These are phyloP conservation scores for Ceratocystis destructans DNA, from an alignment of 2,329 filamentous ascomycete genomes.

Conservation along the genomic window DNA sequence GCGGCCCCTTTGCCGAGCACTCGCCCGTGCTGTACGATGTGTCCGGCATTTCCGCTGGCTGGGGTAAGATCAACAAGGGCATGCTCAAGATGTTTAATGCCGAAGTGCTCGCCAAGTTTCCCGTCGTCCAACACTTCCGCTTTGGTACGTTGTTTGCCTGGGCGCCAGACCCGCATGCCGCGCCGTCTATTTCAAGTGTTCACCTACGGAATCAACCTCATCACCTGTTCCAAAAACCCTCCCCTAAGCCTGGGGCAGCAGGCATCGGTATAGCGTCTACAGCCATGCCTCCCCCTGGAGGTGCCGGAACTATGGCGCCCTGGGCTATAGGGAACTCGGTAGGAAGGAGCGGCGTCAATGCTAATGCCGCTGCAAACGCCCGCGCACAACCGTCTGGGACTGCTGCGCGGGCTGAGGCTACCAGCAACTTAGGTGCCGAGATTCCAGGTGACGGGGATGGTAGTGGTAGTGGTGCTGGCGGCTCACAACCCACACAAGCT, in stretches of 20 bases:
- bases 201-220: conserved; percentile 45
- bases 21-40: conserved; percentile 91
- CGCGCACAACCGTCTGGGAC: conserved; percentile 19
- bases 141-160: conserved; percentile 72
- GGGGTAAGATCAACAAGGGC: conserved; percentile 94
- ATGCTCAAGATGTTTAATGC: conserved; percentile 99
- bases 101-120: conserved; percentile 91
- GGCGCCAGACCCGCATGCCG: conserved; percentile 52
- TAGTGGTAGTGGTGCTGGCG: conserved; percentile 9
- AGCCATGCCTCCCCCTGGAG: conserved; percentile 25
- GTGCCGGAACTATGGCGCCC: conserved; percentile 18
- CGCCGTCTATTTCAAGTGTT: conserved; percentile 33
- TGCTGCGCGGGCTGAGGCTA: conserved; percentile 34
- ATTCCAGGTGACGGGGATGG: conserved; percentile 14
- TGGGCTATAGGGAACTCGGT: neutral
- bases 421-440: conserved; percentile 16
- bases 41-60: conserved; percentile 79
- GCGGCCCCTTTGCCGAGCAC: conserved; percentile 92
- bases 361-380: neutral
- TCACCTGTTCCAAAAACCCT: conserved; percentile 1
- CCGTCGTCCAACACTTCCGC: conserved; percentile 91
- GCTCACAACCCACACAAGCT: neutral
- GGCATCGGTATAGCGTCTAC: neutral
- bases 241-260: neutral
- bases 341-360: neutral